These are phyloP conservation scores for Fusarium sp. DNA, from an alignment of 2,329 filamentous ascomycete genomes.

Conservation along the genomic window DNA sequence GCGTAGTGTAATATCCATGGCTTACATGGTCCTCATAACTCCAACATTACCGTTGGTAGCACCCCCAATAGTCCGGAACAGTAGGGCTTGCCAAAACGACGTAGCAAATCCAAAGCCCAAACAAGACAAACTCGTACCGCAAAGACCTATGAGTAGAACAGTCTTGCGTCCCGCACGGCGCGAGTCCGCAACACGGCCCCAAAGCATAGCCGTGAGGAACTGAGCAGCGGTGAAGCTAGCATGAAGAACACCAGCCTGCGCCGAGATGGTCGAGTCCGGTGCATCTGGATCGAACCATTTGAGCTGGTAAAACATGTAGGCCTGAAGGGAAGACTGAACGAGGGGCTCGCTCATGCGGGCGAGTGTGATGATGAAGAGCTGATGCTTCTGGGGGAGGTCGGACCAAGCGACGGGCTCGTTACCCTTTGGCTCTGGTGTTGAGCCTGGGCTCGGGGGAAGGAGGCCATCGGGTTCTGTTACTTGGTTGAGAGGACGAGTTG, in stretches of 20 bases:
- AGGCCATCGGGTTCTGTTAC: neutral
- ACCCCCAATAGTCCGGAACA: constrained; percentile 77
- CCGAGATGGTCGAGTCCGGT: constrained; percentile 74
- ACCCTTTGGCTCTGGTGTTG: constrained; percentile 11
- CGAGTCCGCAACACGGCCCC: constrained; percentile 78
- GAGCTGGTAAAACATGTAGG: constrained; percentile 92
- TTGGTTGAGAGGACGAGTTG: neutral
- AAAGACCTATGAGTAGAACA: constrained; percentile 80
- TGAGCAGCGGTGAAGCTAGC: constrained; percentile 86
- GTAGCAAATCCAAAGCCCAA: constrained; percentile 74
- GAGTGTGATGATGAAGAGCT: constrained; percentile 81
- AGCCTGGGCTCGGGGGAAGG: neutral
- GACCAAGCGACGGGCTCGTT: constrained; percentile 63
- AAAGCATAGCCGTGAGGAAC: constrained; percentile 84
- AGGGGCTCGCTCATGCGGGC: constrained; percentile 86
- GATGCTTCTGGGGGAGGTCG: constrained; percentile 80
- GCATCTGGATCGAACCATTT: constrained; percentile 74
- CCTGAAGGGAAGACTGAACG: constrained; percentile 79
- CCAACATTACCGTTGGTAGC: constrained; percentile 80
- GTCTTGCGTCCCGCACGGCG: constrained; percentile 78
- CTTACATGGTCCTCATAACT: constrained; percentile 78
- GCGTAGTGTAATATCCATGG: neutral
- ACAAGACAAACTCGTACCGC: constrained; percentile 67
- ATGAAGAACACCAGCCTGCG: constrained; percentile 81
- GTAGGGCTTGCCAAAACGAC: constrained; percentile 76